Evolutionary conservation across 2,329 filamentous ascomycete genomes (phyloP).

Genomic region (Epichloe hybrida): DNA sequence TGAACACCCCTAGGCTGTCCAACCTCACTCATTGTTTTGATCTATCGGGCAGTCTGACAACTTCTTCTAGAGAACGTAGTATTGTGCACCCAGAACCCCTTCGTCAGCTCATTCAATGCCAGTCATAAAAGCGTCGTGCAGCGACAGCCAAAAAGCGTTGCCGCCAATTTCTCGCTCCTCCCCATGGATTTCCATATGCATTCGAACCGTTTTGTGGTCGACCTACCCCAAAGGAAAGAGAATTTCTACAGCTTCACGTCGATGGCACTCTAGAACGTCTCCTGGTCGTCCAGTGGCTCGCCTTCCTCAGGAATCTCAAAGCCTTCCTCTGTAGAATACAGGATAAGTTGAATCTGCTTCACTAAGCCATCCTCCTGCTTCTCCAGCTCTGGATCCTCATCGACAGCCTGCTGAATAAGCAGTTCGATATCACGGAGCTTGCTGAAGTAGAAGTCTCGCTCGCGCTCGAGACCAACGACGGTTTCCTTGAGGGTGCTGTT

Average conservation of each 20-base stretch:
- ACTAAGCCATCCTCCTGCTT: constrained; percentile 85
- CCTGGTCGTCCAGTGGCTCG: constrained; percentile 60
- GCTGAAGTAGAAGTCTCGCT: constrained; percentile 98
- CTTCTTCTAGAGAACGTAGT: constrained; percentile 1
- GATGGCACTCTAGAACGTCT: constrained; percentile 49
- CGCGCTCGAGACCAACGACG: constrained; percentile 84
- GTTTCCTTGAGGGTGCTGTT: constrained; percentile 87
- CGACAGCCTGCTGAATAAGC: constrained; percentile 81
- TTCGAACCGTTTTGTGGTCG: background rate
- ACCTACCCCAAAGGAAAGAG: background rate
- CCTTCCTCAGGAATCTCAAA: constrained; percentile 82
- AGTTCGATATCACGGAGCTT: constrained; percentile 96
- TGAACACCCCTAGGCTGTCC: too few species aligned
- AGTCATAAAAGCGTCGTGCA: constrained; percentile 4
- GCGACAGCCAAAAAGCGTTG: background rate
- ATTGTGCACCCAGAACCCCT: background rate
- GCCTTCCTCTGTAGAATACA: constrained; percentile 90
- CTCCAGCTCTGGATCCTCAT: constrained; percentile 84
- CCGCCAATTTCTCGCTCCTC: background rate
- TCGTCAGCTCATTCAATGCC: constrained; percentile 2
- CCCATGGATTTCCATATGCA: background rate
- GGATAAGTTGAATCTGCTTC: constrained; percentile 90
- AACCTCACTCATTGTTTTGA: background rate
- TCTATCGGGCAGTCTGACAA: constrained; percentile 1
- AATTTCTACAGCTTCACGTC: background rate